Conservation (phyloP, 495 filamentous ascomycete genomes). For the Penicillium diatomitis region DNA sequence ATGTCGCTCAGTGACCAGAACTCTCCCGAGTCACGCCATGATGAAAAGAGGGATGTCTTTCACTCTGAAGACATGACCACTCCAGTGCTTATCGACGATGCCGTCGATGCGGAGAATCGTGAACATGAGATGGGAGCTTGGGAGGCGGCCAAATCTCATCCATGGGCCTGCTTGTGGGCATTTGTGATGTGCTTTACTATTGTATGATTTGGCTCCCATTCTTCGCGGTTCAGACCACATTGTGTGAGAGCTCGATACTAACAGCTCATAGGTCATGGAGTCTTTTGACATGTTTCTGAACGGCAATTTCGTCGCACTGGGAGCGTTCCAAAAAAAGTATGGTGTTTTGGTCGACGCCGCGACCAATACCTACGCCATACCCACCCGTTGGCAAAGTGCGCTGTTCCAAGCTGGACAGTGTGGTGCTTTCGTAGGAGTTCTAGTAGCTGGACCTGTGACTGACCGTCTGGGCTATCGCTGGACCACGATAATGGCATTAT, state of each 20-base stretch:
- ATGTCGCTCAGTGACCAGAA: background rate
- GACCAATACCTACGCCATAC: constrained; percentile 8
- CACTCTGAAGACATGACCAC: background rate
- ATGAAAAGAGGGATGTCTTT: background rate
- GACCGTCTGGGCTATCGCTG: constrained; percentile 56
- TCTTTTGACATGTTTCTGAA: constrained; percentile 34
- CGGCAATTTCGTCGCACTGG: constrained; percentile 26
- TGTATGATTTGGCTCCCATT: background rate
- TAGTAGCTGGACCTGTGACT: constrained; percentile 57
- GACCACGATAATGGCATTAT: constrained; percentile 53
- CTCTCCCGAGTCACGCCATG: background rate
- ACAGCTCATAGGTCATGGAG: constrained; percentile 23
- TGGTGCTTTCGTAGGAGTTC: constrained; percentile 60
- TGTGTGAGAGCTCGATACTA: background rate
- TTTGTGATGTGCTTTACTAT: constrained; percentile 37
- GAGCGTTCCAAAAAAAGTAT: constrained; percentile 15
- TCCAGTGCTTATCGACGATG: constrained; percentile 24
- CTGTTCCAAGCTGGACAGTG: constrained; percentile 26
- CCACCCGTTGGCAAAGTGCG: constrained; percentile 28
- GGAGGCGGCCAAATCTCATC: constrained; percentile 31
- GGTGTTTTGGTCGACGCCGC: constrained; percentile 12
- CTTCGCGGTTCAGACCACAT: background rate
- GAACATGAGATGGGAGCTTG: constrained; percentile 25
- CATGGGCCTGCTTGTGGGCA: constrained; percentile 40
- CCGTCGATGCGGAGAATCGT: constrained; percentile 23